phyloP scores from a whole-genome alignment of 1,284 basidiomycete species.

The Ustilago lituana region DNA sequence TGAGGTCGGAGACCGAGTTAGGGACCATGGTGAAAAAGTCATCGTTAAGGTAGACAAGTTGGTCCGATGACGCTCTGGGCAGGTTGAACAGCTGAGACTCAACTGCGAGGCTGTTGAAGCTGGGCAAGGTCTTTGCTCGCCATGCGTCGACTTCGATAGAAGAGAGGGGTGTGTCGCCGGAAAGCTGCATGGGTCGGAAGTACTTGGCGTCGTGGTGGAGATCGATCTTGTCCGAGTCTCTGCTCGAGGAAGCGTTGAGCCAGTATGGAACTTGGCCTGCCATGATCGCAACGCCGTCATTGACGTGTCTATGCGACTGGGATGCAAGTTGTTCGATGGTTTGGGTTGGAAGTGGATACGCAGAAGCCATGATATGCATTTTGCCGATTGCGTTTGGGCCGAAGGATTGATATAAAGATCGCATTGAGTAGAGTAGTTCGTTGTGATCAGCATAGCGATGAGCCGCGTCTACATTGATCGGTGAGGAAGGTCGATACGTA shows the following conservation, averaged over 20 bases:
- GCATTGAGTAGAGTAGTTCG: slow-evolving; percentile 48
- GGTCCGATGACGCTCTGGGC: slow-evolving; percentile 23
- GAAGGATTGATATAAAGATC: slow-evolving; percentile 16
- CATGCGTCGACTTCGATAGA: slow-evolving; percentile 19
- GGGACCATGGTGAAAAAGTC: slow-evolving; percentile 49
- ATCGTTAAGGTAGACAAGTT: slow-evolving; percentile 50
- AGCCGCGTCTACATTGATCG: slow-evolving; percentile 34
- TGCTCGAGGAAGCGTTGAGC: slow-evolving; percentile 5
- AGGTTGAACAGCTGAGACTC: slow-evolving; percentile 47
- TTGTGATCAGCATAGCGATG: slow-evolving; percentile 49
- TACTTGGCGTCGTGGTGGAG: slow-evolving; percentile 37
- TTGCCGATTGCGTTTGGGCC: slow-evolving; percentile 18
- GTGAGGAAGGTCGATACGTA: slow-evolving; percentile 17
- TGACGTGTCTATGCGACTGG: not conserved
- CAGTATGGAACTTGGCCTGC: slow-evolving; percentile 24
- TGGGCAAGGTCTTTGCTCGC: slow-evolving; percentile 37
- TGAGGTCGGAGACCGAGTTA: slow-evolving; percentile 30
- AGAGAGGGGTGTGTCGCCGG: not conserved
- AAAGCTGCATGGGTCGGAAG: slow-evolving; percentile 30
- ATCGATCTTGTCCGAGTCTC: slow-evolving; percentile 1
- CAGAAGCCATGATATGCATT: slow-evolving; percentile 47
- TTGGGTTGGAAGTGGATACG: slow-evolving; percentile 30
- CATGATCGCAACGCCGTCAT: not conserved
- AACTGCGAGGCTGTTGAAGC: slow-evolving; percentile 55
- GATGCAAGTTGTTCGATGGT: not conserved